These are phyloP conservation scores for Speleostelium caveatum DNA, from an alignment of 78 protist genomes.

Conservation along the genomic window DNA sequence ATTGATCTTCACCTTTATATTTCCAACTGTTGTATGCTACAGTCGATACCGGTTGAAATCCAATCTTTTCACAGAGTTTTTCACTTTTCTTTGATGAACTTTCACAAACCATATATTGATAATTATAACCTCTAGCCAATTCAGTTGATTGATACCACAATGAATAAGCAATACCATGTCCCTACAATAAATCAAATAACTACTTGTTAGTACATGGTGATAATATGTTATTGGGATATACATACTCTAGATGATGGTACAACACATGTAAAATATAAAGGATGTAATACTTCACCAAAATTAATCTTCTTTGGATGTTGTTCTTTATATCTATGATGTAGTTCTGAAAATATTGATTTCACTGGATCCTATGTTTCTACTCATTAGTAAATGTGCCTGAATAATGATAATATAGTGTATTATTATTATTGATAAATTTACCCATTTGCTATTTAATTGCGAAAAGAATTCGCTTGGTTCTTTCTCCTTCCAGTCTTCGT, in stretches of 20 bases:
- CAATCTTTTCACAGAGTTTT: conserved; percentile 10
- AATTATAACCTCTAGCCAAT: conserved; percentile 3
- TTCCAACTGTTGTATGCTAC: conserved; percentile 1
- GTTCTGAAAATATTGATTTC: conserved; percentile 10
- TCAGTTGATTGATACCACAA: conserved; percentile 6
- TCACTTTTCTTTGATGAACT: not conserved
- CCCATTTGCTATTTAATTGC: conserved; percentile 2
- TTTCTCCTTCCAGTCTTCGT: conserved; percentile 11
- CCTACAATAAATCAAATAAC: not conserved
- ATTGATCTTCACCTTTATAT: conserved; percentile 3
- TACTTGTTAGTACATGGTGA: too few species aligned
- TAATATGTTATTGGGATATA: too few species aligned
- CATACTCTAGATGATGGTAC: not conserved
- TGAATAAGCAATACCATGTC: not conserved
- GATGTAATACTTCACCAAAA: conserved; percentile 9
- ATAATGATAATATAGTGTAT: not conserved
- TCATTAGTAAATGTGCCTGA: not conserved
- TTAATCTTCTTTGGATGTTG: conserved; percentile 9
- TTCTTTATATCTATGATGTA: conserved; percentile 13
- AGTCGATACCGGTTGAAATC: not conserved
- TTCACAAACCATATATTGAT: conserved; percentile 12
- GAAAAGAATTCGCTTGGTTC: conserved; percentile 1
- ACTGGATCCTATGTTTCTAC: not conserved
- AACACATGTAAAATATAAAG: conserved; percentile 15
- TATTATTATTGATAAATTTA: not conserved